These are phyloP conservation scores for Bjerkandera adusta DNA, from an alignment of 1,284 basidiomycete species.

Conservation along the genomic window DNA sequence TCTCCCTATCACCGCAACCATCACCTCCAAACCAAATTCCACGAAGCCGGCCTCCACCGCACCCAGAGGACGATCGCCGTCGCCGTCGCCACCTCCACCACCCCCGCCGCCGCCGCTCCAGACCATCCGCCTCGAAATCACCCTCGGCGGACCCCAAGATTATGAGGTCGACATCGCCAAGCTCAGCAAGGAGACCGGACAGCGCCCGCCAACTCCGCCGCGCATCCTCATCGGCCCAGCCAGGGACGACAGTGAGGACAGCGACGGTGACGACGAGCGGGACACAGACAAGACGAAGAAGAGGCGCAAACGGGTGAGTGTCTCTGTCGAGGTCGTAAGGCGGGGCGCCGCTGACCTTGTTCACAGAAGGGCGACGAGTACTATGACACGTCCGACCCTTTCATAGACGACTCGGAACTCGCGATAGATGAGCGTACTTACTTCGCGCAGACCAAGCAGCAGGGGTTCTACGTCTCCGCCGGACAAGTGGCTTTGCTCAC, in stretches of 20 bases:
- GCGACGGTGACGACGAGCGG: slow-evolving; percentile 44
- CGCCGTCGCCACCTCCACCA: slow-evolving; percentile 56
- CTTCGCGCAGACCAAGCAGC: slow-evolving; percentile 91
- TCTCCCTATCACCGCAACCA: neutral
- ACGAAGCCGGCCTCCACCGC: slow-evolving; percentile 26
- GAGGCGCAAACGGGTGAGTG: slow-evolving; percentile 39
- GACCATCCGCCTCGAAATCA: slow-evolving; percentile 69
- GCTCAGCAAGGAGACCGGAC: slow-evolving; percentile 61
- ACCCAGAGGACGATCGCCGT: slow-evolving; percentile 43
- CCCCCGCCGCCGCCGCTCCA: slow-evolving; percentile 51
- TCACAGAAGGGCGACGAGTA: slow-evolving; percentile 62
- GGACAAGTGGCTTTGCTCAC: slow-evolving; percentile 85
- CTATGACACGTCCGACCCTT: slow-evolving; percentile 91
- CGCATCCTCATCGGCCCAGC: slow-evolving; percentile 41
- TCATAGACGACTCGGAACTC: slow-evolving; percentile 97
- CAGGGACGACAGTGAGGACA: slow-evolving; percentile 48
- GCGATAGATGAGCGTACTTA: slow-evolving; percentile 87
- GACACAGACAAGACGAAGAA: slow-evolving; percentile 35
- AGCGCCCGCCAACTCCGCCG: slow-evolving; percentile 57
- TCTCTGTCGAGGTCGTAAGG: slow-evolving; percentile 2
- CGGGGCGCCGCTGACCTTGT: neutral
- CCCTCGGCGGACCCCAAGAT: slow-evolving; percentile 66
- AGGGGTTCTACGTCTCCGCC: slow-evolving; percentile 90
- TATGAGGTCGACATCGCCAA: slow-evolving; percentile 68
- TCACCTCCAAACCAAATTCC: slow-evolving; percentile 41